phyloP scores from a whole-genome alignment of 257 asterid genomes.

The Paulownia fortunei region DNA sequence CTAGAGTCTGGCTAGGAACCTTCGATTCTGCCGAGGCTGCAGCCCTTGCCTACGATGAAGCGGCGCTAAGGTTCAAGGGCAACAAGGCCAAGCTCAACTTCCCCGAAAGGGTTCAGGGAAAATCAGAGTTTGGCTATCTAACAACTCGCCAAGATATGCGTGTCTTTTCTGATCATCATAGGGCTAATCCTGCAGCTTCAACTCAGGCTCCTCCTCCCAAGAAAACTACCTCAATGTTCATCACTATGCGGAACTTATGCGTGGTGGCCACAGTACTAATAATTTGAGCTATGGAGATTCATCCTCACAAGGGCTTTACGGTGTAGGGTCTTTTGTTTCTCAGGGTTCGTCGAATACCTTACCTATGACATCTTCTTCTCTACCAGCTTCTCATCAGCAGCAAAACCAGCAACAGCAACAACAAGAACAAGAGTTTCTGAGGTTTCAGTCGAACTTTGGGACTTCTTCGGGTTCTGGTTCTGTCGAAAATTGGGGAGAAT shows the following conservation, averaged over 20 bases:
- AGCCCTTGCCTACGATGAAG: conserved; percentile 82
- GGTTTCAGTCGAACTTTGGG: conserved; percentile 41
- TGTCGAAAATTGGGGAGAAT: conserved; percentile 46
- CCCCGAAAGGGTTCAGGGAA: conserved; percentile 80
- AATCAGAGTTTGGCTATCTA: conserved; percentile 37
- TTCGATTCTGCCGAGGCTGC: conserved; percentile 82
- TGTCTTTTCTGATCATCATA: not conserved
- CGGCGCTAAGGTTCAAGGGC: conserved; percentile 84
- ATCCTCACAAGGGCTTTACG: conserved; percentile 15
- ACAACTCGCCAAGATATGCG: conserved; percentile 31
- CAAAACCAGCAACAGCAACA: conserved; percentile 36
- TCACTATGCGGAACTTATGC: conserved; percentile 47
- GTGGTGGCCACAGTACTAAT: not conserved
- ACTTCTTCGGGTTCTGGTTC: conserved; percentile 39
- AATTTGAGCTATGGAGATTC: conserved; percentile 29
- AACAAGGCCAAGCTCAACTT: conserved; percentile 89
- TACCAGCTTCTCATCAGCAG: conserved; percentile 21
- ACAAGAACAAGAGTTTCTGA: conserved; percentile 36
- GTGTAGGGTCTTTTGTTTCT: conserved; percentile 33
- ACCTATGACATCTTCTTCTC: conserved; percentile 15
- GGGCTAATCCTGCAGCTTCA: not conserved
- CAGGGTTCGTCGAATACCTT: conserved; percentile 38
- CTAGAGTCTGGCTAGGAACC: conserved; percentile 87
- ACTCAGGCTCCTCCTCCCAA: conserved; percentile 17
- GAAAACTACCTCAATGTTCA: conserved; percentile 33